Conservation (phyloP, 257 asterid species). For the Solanum corneliomulleri region DNA sequence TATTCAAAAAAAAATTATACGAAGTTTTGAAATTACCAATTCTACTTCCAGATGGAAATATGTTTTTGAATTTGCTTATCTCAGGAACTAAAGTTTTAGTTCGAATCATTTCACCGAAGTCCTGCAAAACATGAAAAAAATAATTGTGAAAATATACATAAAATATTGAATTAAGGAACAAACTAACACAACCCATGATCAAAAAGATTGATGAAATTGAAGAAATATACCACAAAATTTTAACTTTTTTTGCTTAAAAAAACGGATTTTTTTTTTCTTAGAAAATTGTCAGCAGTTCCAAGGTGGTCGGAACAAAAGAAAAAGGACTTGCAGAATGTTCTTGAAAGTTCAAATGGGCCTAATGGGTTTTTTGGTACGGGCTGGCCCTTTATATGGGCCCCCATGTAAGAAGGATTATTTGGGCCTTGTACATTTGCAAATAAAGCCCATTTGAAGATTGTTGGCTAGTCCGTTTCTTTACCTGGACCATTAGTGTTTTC, state of each 20-base stretch:
- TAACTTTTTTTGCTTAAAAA: neutral
- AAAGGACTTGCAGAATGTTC: neutral
- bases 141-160: neutral
- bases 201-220: neutral
- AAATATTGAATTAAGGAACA: neutral
- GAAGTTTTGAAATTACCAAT: constrained; percentile 11
- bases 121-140: neutral
- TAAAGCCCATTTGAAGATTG: neutral
- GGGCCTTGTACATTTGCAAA: neutral
- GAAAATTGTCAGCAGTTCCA: neutral
- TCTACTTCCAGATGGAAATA: constrained; percentile 9
- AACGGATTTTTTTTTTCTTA: neutral
- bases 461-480: neutral
- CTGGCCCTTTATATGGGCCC: neutral
- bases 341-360: constrained; percentile 11
- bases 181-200: neutral
- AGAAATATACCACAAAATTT: neutral
- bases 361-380: neutral
- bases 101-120: constrained; percentile 12
- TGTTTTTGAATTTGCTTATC: neutral
- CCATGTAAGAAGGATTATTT: neutral
- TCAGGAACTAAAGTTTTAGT: neutral
- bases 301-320: neutral
- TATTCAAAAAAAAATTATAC: neutral
- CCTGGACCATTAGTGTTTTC: neutral